These are phyloP conservation scores for Aspergillus haitiensis DNA, from an alignment of 495 filamentous ascomycete species.

Conservation along the genomic window DNA sequence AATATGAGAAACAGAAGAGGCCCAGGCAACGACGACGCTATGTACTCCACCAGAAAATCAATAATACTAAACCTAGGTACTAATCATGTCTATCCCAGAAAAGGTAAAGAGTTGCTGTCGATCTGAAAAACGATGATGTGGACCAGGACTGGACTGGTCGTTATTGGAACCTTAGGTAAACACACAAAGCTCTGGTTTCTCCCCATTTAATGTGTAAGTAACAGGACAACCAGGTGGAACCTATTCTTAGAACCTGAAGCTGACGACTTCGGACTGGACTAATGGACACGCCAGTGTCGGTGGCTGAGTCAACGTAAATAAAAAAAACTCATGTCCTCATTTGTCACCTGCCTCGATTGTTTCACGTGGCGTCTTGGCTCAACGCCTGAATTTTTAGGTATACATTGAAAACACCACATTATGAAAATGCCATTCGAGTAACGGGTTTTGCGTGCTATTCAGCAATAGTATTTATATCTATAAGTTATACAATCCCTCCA, in stretches of 20 bases:
- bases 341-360: neutral
- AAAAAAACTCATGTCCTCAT: neutral
- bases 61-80: neutral
- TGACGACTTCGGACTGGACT: slow-evolving; percentile 9
- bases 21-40: no score
- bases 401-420: no score
- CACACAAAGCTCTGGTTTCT: neutral
- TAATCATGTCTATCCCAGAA: slow-evolving; percentile 1
- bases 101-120: slow-evolving; percentile 8
- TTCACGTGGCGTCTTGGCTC: neutral
- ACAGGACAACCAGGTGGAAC: no score
- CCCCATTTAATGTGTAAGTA: neutral
- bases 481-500: no score
- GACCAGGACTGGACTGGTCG: slow-evolving; percentile 4
- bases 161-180: slow-evolving; percentile 2
- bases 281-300: slow-evolving; percentile 18
- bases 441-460: no score
- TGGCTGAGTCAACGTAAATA: slow-evolving; percentile 16
- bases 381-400: no score
- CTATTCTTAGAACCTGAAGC: slow-evolving; percentile 18
- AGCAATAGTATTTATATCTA: no score
- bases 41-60: neutral
- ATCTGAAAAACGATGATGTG: slow-evolving; percentile 11
- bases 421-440: no score
- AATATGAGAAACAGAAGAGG: no score